Evolutionary conservation across 805 yeast genomes (phyloP).

Genomic region (Lipomyces spencermartinsiae): DNA sequence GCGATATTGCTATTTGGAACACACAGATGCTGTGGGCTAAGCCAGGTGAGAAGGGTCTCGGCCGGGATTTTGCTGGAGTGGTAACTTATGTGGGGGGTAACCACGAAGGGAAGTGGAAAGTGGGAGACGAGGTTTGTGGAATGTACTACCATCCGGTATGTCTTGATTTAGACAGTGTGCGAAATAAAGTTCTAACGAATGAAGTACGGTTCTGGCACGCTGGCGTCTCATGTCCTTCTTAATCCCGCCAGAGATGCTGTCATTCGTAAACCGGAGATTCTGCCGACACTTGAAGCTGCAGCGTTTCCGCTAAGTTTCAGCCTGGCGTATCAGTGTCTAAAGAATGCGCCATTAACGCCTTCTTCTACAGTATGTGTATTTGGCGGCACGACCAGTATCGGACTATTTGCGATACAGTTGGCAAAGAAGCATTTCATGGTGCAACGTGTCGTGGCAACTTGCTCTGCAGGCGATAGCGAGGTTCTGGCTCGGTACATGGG

Average conservation of each 20-base stretch:
- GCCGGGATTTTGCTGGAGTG: slow-evolving; percentile 72
- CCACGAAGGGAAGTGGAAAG: slow-evolving; percentile 49
- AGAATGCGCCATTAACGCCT: slow-evolving; percentile 49
- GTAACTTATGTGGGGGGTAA: slow-evolving; percentile 61
- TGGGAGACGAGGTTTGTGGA: slow-evolving; percentile 74
- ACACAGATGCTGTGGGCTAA: slow-evolving; percentile 52
- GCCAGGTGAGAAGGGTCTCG: slow-evolving; percentile 66
- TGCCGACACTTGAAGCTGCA: slow-evolving; percentile 64
- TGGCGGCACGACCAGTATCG: slow-evolving; percentile 80
- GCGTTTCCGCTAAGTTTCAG: slow-evolving; percentile 68
- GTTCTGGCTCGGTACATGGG: slow-evolving; percentile 57
- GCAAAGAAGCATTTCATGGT: slow-evolving; percentile 58
- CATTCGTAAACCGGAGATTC: slow-evolving; percentile 54
- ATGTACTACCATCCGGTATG: slow-evolving; percentile 54
- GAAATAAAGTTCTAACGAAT: not conserved
- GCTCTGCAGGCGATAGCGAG: slow-evolving; percentile 56
- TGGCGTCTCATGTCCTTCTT: slow-evolving; percentile 62
- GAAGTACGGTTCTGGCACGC: slow-evolving; percentile 59
- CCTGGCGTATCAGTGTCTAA: slow-evolving; percentile 60
- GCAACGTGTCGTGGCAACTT: slow-evolving; percentile 60
- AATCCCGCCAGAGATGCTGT: slow-evolving; percentile 60
- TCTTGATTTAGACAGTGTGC: not conserved
- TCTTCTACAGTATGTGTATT: slow-evolving; percentile 62
- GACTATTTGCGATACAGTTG: slow-evolving; percentile 61
- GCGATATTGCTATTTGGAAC: slow-evolving; percentile 66